These are phyloP conservation scores for Colletotrichum sp. DNA, from an alignment of 2,329 filamentous ascomycete species.

Conservation along the genomic window DNA sequence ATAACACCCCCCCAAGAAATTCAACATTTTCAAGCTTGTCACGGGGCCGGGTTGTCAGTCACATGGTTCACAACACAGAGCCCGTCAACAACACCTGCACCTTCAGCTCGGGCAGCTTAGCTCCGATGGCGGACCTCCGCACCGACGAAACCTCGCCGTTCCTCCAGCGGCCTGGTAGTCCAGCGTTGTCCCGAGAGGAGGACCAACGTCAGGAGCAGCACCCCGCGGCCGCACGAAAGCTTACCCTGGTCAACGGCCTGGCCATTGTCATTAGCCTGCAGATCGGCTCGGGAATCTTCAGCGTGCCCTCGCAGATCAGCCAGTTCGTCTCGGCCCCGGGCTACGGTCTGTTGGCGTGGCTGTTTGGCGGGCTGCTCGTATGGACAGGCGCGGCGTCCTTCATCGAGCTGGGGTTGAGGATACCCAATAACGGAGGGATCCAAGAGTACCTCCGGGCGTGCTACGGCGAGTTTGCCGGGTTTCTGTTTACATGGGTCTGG, in stretches of 20 bases:
- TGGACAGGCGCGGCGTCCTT: constrained; percentile 54
- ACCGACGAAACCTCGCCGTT: constrained; percentile 18
- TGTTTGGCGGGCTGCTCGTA: constrained; percentile 45
- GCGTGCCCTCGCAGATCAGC: constrained; percentile 45
- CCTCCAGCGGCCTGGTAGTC: constrained; percentile 2
- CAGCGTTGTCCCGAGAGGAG: not conserved
- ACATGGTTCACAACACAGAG: not conserved
- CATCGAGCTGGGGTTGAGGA: constrained; percentile 49
- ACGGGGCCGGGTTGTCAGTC: not conserved
- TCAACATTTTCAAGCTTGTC: not conserved
- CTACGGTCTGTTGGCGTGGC: constrained; percentile 45
- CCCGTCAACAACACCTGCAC: not conserved
- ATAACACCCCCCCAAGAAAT: not conserved
- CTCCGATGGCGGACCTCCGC: constrained; percentile 12
- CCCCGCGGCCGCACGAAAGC: constrained; percentile 3
- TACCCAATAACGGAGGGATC: constrained; percentile 50
- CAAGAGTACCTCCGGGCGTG: constrained; percentile 47
- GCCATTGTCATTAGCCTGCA: constrained; percentile 50
- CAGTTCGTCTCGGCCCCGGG: constrained; percentile 46
- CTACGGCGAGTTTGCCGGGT: constrained; percentile 46
- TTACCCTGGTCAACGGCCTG: constrained; percentile 35
- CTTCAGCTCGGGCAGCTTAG: not conserved
- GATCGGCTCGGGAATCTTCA: constrained; percentile 54
- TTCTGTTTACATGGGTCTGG: constrained; percentile 48
- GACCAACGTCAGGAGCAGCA: not conserved